A percentile compares a stretch with the other conserved stretches of the same genome.
phyloP scores from a whole-genome alignment of 2,329 filamentous ascomycete species.

The Aureobasidium vineae region DNA sequence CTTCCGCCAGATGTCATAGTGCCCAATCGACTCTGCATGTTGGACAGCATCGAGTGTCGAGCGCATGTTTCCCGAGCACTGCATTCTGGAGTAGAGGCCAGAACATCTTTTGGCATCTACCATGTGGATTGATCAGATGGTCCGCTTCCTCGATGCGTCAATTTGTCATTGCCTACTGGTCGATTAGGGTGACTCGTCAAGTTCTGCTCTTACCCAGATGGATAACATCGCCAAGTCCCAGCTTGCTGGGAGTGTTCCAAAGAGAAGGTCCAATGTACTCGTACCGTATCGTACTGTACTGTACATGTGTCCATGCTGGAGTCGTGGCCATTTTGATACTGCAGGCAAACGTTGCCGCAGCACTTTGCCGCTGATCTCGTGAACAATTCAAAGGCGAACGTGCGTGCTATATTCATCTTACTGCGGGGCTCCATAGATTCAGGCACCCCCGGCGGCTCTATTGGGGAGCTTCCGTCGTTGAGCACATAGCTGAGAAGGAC shows the following conservation, averaged over 20 bases:
- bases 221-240: neutral
- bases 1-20: neutral
- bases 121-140: neutral
- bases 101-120: neutral
- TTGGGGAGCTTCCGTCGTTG: slow-evolving; percentile 3
- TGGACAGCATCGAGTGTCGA: neutral
- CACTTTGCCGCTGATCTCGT: slow-evolving; percentile 25
- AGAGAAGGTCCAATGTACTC: neutral
- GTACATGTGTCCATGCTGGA: slow-evolving; percentile 8
- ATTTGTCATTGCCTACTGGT: slow-evolving; percentile 13
- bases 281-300: neutral
- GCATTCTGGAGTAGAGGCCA: neutral
- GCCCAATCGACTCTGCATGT: slow-evolving; percentile 22
- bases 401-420: slow-evolving; percentile 25
- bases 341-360: slow-evolving; percentile 22
- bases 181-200: slow-evolving; percentile 5
- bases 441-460: slow-evolving; percentile 12
- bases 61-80: slow-evolving; percentile 13
- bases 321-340: neutral
- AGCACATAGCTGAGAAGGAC: neutral
- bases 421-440: slow-evolving; percentile 14
- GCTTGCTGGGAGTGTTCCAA: slow-evolving; percentile 3
- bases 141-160: neutral
- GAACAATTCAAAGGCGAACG: slow-evolving; percentile 15
- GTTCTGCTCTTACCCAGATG: slow-evolving; percentile 12